Evolutionary conservation across 164 flowering plant species (phyloP).

Genomic region (Annona squamosa): DNA sequence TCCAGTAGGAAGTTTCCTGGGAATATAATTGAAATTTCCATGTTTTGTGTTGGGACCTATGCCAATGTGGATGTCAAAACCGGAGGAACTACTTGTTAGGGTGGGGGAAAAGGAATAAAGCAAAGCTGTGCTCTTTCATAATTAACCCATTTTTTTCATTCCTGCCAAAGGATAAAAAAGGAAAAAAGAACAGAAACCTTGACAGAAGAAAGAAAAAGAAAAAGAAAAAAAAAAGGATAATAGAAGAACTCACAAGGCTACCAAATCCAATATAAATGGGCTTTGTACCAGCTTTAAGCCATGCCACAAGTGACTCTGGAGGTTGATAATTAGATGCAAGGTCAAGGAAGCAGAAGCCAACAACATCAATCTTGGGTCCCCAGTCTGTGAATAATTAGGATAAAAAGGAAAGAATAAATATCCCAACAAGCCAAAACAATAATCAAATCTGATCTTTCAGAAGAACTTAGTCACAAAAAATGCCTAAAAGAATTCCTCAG

Average conservation of each 20-base stretch:
- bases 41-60: too few relatives aligned
- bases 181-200: neutral
- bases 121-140: neutral
- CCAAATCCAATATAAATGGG: constrained; percentile 98
- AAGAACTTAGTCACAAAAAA: too few relatives aligned
- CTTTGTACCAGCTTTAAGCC: constrained; percentile 74
- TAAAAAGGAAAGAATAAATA: neutral
- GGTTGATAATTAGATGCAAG: constrained; percentile 94
- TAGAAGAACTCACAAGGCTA: constrained; percentile 75
- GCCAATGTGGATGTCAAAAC: too few relatives aligned
- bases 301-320: constrained; percentile 64
- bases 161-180: neutral
- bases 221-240: neutral
- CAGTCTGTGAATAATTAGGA: constrained; percentile 58
- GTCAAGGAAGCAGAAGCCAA: constrained; percentile 98
- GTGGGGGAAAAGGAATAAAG: neutral
- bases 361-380: constrained; percentile 96
- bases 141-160: neutral
- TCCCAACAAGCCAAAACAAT: neutral
- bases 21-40: too few relatives aligned
- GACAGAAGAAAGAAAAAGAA: neutral
- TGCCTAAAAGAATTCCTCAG: too few relatives aligned
- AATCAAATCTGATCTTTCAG: neutral
- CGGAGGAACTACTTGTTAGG: too few relatives aligned
- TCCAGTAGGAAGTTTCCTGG: too few relatives aligned